Base-by-base conservation (phyloP, 306 rosid species). In the Vigna radiata region DNA sequence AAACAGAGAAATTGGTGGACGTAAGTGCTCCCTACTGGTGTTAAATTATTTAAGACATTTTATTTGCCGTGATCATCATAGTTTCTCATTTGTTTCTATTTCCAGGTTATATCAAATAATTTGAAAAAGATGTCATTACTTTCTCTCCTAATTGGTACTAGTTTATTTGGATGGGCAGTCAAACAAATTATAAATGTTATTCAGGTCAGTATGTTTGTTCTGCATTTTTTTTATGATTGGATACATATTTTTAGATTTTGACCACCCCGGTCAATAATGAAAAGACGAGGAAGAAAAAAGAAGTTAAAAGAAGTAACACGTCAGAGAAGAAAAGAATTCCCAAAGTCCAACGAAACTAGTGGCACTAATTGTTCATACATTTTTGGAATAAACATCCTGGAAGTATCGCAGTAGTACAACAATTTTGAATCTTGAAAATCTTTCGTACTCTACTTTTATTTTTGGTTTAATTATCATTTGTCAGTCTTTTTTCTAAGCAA, bases 141-240 rank as follows among this genome's bases (percentile, higher is more conserved):
- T 65, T 85, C 89, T 69, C 73, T 84, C 83, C 84, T 92, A 66
- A 58, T 92, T 21, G 87, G 67, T 58, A 73, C 88, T 36, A 87
- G 89, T 85, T 76, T 89, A 59, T 87, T 95, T 79, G 99, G 99
- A 81, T 95, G 99, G 93, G 92, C 94, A 19, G 94, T 89, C 85
- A 95, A 95, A 85, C 99, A 95, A 84, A 75, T 86, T 73, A 70
- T 92, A 68, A 95, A 95, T 82, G 43, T 93, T 60, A 95, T 95
- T 29, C 99, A 95, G 99, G 99, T 95, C 74, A 0, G 85, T 77
- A 48, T 58, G 1, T 49, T 58, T 80, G 6, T 63, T 43, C 66
- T 54, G 62, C 37, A 47, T 79, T 61, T 53, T 60, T 60, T 52
- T 73, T 25, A 73, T 74, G 73, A 48, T 67, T 37, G 43, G 29